phyloP scores from a whole-genome alignment of 805 yeast species.

The Kockiozyma suomiensis region DNA sequence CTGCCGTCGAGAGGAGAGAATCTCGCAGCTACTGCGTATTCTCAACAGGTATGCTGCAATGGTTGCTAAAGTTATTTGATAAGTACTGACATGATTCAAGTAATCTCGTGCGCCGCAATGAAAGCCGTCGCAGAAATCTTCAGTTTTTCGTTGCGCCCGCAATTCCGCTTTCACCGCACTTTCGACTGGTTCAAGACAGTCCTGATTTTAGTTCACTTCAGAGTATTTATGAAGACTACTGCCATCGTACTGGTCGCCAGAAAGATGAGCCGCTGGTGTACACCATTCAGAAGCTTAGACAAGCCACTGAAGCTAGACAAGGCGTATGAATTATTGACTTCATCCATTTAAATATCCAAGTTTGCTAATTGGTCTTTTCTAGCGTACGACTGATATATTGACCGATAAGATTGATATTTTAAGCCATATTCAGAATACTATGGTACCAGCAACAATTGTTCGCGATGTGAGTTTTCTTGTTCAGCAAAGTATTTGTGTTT shows the following conservation, averaged over 20 bases:
- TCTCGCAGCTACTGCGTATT: conserved; percentile 87
- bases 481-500: too few species aligned
- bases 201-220: conserved; percentile 74
- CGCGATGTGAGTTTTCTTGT: conserved; percentile 51
- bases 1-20: conserved; percentile 92
- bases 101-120: conserved; percentile 75
- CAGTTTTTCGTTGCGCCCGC: conserved; percentile 88
- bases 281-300: conserved; percentile 80
- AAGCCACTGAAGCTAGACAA: conserved; percentile 85
- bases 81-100: conserved; percentile 43
- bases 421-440: conserved; percentile 81
- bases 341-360: too few species aligned
- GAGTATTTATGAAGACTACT: conserved; percentile 82
- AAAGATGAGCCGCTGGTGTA: conserved; percentile 90
- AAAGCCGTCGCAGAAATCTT: conserved; percentile 82
- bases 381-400: conserved; percentile 38
- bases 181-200: conserved; percentile 85
- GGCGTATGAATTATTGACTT: too few species aligned
- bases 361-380: neutral
- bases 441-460: conserved; percentile 83
- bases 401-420: conserved; percentile 89
- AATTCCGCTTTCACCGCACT: conserved; percentile 91
- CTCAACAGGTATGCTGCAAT: conserved; percentile 52
- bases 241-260: conserved; percentile 68
- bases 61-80: neutral